A percentile compares a stretch with the other conserved stretches of the same genome.
Conservation (phyloP, 2,329 filamentous ascomycete species). For the Claviceps cyperi region DNA sequence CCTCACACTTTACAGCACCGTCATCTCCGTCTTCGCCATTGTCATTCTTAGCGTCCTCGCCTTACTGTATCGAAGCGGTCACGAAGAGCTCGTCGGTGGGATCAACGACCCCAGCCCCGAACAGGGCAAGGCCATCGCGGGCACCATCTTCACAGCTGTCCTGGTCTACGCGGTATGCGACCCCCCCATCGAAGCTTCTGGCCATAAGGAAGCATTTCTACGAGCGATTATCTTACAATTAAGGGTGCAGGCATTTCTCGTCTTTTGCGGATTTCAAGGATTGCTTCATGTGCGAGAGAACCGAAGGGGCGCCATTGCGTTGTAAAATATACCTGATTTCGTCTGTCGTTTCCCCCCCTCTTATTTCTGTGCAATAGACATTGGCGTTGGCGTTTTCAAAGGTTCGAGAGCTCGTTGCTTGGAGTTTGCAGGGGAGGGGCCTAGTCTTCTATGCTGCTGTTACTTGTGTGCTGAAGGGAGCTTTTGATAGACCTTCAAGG, state of each 20-base stretch:
- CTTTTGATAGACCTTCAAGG: no score
- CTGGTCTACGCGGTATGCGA: slow-evolving; percentile 71
- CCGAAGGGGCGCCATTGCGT: slow-evolving; percentile 68
- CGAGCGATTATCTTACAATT: background rate
- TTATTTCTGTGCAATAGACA: background rate
- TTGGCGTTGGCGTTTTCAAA: slow-evolving; percentile 6
- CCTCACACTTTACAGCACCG: slow-evolving; percentile 42
- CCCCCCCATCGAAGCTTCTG: no score
- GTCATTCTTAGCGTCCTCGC: slow-evolving; percentile 50
- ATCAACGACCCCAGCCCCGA: slow-evolving; percentile 55
- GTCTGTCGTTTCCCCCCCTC: background rate
- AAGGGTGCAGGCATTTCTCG: slow-evolving; percentile 58
- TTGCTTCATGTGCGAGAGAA: slow-evolving; percentile 73
- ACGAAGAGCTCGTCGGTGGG: slow-evolving; percentile 73
- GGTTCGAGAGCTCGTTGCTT: background rate
- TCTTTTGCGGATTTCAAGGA: slow-evolving; percentile 85
- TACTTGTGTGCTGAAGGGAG: no score
- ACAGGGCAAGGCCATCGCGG: slow-evolving; percentile 64
- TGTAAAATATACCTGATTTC: slow-evolving; percentile 25
- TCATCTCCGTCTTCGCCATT: slow-evolving; percentile 53
- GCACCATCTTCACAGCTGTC: slow-evolving; percentile 76
- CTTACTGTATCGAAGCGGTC: slow-evolving; percentile 61
- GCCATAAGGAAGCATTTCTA: background rate
- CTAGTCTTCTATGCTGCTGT: no score
- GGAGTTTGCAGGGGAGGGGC: no score